Evolutionary conservation across 1,284 basidiomycete genomes (phyloP), one percentile per base, ranked within the genome.

Genomic region (Microbotryum silenes-acaulis): DNA sequence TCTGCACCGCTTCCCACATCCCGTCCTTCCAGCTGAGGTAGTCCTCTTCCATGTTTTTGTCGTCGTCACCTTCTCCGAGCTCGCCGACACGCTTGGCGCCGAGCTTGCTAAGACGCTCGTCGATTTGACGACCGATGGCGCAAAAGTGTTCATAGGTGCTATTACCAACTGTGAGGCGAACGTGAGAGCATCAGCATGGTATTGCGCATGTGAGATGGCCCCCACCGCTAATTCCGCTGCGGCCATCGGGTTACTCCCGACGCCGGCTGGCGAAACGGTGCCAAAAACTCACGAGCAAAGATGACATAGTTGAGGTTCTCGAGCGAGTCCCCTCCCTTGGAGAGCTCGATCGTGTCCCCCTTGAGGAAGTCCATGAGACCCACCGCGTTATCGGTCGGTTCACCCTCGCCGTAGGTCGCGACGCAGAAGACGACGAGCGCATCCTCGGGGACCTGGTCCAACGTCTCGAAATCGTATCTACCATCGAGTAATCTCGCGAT

Each of bases 31-130:
- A 98, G 68, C 90, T 91, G n/a, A 98, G 82, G 75, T 97, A 98
- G 78, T 98, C 94, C 79, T 98, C 96, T 77, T 98, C 94, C 90
- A 98, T 94, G 74, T 89, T 92, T 81, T 96, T 96, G 78, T 98
- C 94, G 75, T 98, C 94, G 74, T 98, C 94, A 70, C 94, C 94
- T 78, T 97, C 92, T 21, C 94, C 96, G 49, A 87, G 82, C 75
- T 88, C 86, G 56, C 93, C 93, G 57, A 98, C 89, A 64, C 91
- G 85, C 63, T 81, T 77, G 33, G 85, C 96, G 42, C 92, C 93
- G 79, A 94, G 86, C 70, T 85, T 84, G 10, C 81, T 74, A 61
- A 98, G 79, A 51, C 84, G 78, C 6, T 79, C 74, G 74, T 98
- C 93, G 63, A 94, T 81, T 69, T 86, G 85, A 60, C 86, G 83